Evolutionary conservation across 345 rosid species (phyloP).

Genomic region (Hibiscus tridactylites): DNA sequence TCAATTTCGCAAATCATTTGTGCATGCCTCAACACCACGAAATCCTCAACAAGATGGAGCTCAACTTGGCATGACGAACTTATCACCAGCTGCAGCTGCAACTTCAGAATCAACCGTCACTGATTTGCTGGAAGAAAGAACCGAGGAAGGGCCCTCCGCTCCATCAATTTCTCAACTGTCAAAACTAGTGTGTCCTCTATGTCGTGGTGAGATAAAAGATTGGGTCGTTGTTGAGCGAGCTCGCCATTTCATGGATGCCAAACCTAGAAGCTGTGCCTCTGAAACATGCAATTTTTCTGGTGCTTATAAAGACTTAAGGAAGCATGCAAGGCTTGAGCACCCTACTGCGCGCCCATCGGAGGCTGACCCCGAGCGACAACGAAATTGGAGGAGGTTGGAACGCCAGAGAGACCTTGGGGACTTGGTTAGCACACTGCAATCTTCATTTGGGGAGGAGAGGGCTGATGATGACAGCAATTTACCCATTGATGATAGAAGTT

Average conservation of each 20-base stretch:
- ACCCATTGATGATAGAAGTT: constrained; percentile 63
- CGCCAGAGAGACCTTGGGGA: constrained; percentile 96
- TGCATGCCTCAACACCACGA: constrained; percentile 24
- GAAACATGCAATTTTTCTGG: constrained; percentile 77
- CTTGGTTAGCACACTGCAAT: constrained; percentile 79
- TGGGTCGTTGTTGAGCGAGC: constrained; percentile 71
- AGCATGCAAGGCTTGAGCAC: constrained; percentile 81
- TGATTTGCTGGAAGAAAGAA: constrained; percentile 29
- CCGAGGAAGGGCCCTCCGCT: constrained; percentile 20
- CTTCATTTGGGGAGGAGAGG: constrained; percentile 79
- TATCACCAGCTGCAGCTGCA: constrained; percentile 15
- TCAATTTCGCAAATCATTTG: constrained; percentile 68
- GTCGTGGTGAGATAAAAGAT: constrained; percentile 78
- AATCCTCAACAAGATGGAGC: constrained; percentile 25
- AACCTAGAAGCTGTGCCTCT: constrained; percentile 80
- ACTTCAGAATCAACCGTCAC: constrained; percentile 24
- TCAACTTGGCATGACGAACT: constrained; percentile 11
- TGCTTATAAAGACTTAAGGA: constrained; percentile 73
- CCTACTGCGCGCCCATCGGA: constrained; percentile 81
- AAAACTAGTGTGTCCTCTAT: constrained; percentile 75
- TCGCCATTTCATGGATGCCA: constrained; percentile 73
- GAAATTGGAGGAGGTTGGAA: constrained; percentile 90
- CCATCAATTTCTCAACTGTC: constrained; percentile 22
- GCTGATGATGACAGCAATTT: constrained; percentile 40
- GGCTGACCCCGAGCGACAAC: constrained; percentile 86